Evolutionary conservation across 768 basidiomycete genomes (phyloP), one percentile per base, ranked within the genome.

Genomic region (Macrolepiota fuliginosa): DNA sequence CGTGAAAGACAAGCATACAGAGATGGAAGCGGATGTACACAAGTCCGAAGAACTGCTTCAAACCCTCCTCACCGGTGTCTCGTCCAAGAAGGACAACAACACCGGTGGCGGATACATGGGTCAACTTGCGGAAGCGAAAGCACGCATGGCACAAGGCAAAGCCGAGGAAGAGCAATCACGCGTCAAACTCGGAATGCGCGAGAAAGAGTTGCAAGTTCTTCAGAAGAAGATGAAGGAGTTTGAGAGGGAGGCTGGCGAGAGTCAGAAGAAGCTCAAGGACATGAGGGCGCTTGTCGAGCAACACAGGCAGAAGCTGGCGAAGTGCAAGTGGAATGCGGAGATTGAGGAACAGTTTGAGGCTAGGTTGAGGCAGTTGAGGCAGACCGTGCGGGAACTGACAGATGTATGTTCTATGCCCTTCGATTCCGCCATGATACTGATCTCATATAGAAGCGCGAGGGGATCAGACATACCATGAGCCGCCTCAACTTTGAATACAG

Each of bases 31-130:
- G 4, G 82, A 86, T 29, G 81, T 96, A 9, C 71, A 82, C 13
- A 90, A 85, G 19, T 83, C 89, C 15, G 96, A 98, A 73, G 93
- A 95, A 67, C 89, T 98, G n/a, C 81, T 98, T 0, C 96, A 98
- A 72, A 93, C 94, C 0, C 86, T 98, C 19, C 81, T 96, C 51
- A 98, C 96, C 0, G 97, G 97, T 47, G 85, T 98, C 10, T 87
- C 94, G 1, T 89, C 91, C 3, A 81, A 77, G 42, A 81, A 82
- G 54, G 74, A 80, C 29, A 86, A 84, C 61, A 87, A 86, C 42
- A 83, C 86, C 17, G 84, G 86, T 10, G 94, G 95, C 2, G 97
- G 97, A 0, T 98, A 98, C 73, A 90, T 98, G 87, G 97, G 95
- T 19, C 96, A 98, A 72, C 84, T 99, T 45, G 91, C 95, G 0